Evolutionary conservation across 208 protist genomes (phyloP).

Genomic region (Leishmania major): DNA sequence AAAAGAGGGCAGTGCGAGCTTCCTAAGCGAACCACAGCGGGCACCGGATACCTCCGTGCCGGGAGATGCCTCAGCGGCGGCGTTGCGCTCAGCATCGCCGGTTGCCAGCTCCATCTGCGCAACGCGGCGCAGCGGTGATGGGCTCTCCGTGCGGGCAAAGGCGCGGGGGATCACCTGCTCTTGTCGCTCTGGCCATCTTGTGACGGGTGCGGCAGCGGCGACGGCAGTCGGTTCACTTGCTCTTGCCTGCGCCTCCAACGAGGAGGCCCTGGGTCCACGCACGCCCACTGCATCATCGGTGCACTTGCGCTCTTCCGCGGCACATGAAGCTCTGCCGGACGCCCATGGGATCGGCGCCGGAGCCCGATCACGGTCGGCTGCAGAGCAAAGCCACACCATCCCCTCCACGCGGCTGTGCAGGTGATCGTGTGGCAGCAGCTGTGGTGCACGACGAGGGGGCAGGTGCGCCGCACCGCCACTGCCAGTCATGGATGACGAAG

Average conservation of each 20-base stretch:
- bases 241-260: background rate
- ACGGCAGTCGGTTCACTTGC: background rate
- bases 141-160: constrained; percentile 18
- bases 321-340: background rate
- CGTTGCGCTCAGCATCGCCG: background rate
- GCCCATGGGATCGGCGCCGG: background rate
- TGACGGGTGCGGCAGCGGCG: background rate
- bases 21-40: background rate
- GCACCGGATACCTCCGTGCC: background rate
- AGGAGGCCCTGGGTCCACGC: background rate
- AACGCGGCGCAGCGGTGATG: constrained; percentile 9
- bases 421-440: background rate
- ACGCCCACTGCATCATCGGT: background rate
- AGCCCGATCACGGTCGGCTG: background rate
- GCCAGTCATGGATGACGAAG: constrained; percentile 1
- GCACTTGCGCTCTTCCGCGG: background rate
- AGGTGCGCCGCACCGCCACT: constrained; percentile 7
- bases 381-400: background rate
- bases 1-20: background rate
- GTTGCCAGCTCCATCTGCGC: background rate
- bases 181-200: background rate
- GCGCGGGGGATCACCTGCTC: background rate
- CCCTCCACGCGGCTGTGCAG: background rate
- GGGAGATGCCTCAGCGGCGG: background rate
- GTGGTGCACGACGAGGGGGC: background rate